Base-by-base conservation (phyloP, 140 eudicot species). In the Bidens hawaiensis region DNA sequence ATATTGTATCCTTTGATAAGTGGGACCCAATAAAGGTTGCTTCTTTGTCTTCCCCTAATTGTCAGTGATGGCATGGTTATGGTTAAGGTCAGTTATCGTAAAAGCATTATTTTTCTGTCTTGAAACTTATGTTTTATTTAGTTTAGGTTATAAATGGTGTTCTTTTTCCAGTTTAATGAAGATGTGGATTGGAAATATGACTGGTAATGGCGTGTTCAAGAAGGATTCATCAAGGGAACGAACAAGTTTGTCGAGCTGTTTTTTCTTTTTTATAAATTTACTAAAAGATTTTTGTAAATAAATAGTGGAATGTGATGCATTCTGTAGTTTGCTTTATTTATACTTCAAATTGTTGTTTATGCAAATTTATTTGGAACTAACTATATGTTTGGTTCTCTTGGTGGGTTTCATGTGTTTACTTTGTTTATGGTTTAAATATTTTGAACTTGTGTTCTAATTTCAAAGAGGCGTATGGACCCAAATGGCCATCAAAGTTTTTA, bases 11-110 rank as follows among this genome's bases (percentile, higher is more conserved):
- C 48, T 34, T 40, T 70, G 76, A 70, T 61, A 57, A 45, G 33
- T 79, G 73, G 78, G 72, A 48, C 28, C 62, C 61, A 72, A 72
- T 67, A 57, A 76, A 59, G 76, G 61, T 67, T 69, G 68, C 66
- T 72, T 68, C 41, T 34, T 46, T 31, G 51, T 19, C 23, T 22
- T 62, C 64, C 64, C 59, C 64, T 28, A 54, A 43, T 23, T 71
- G 55, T 42, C 66, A 21, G 19, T 22, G 40, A 47, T 34, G 57
- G 62, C 75, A 36, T 18, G 25, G 53, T 70, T 70, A 64, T 48
- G 59, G 58, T 62, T 59, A 74, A 77, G 78, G 83, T 77, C 19
- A 28, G 80, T 70, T 47, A 25, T 19, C 17, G 14, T 57, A 14
- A 12, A 21, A 27, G 12, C 11, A 33, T 38, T 11, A 14, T 18